Conservation (phyloP, 2,329 filamentous ascomycete species). For the Colletotrichum eleusines region DNA sequence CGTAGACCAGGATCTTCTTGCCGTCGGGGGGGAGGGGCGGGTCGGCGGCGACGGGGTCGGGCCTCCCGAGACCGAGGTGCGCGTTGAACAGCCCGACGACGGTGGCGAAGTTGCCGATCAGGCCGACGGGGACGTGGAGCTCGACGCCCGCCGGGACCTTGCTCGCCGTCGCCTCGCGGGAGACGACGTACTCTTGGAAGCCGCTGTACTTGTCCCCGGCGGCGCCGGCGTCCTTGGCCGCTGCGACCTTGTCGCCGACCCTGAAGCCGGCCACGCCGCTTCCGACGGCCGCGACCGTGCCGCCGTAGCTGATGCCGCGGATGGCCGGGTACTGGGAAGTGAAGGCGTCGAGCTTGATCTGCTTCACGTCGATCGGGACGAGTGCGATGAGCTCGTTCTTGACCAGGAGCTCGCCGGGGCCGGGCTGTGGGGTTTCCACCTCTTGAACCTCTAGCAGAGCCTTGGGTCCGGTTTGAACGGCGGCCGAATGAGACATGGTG, state of each 20-base stretch:
- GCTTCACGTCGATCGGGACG: conserved; percentile 49
- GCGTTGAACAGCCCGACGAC: conserved; percentile 46
- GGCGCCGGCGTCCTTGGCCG: conserved; percentile 17
- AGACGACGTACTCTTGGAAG: conserved; percentile 37
- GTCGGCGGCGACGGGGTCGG: conserved; percentile 42
- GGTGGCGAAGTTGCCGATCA: conserved; percentile 45
- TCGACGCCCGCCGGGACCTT: conserved; percentile 47
- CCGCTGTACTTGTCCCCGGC: conserved; percentile 26
- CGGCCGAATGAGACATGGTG: conserved; percentile 29
- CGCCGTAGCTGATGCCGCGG: conserved; percentile 44
- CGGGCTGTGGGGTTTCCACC: conserved; percentile 36
- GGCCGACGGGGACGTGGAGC: conserved; percentile 44
- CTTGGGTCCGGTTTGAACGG: conserved; percentile 27
- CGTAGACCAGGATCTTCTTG: conserved; percentile 55
- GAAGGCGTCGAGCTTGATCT: conserved; percentile 44
- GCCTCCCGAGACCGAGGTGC: conserved; percentile 45
- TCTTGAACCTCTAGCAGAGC: conserved; percentile 34
- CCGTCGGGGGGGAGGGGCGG: conserved; percentile 19
- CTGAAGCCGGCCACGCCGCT: conserved; percentile 43
- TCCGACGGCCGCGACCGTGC: conserved; percentile 45
- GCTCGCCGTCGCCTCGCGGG: conserved; percentile 44
- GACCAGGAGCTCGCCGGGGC: conserved; percentile 45
- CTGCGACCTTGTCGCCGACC: conserved; percentile 45
- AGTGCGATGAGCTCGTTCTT: conserved; percentile 47
- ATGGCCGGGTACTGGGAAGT: conserved; percentile 41